Conservation (phyloP, 192 early-diverging fungal species). For the Coemansia sp. region DNA sequence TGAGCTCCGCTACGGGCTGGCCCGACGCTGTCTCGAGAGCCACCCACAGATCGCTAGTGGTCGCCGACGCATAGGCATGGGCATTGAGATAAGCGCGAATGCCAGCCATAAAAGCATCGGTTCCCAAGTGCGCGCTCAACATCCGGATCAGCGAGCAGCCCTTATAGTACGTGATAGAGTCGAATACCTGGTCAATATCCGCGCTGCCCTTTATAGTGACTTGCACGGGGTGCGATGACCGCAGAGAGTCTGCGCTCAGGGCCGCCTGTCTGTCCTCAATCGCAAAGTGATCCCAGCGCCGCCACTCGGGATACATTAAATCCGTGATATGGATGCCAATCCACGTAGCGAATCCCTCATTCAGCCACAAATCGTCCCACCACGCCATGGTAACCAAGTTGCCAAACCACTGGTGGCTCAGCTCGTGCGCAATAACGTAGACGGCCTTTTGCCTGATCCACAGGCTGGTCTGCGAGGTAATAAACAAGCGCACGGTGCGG, state of each 20-base stretch:
- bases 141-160: constrained; percentile 80
- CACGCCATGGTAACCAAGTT: constrained; percentile 81
- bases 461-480: constrained; percentile 51
- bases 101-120: constrained; percentile 53
- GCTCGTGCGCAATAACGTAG: constrained; percentile 74
- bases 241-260: constrained; percentile 70
- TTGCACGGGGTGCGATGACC: constrained; percentile 80
- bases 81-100: constrained; percentile 62
- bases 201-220: constrained; percentile 66
- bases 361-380: constrained; percentile 77
- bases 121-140: constrained; percentile 64
- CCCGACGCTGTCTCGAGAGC: constrained; percentile 63
- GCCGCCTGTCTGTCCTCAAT: constrained; percentile 62
- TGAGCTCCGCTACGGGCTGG: constrained; percentile 64
- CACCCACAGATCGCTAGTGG: constrained; percentile 75
- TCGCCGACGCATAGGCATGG: constrained; percentile 69
- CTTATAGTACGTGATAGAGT: constrained; percentile 82
- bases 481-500: constrained; percentile 66
- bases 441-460: constrained; percentile 63
- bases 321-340: constrained; percentile 69
- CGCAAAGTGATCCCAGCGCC: constrained; percentile 73
- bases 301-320: constrained; percentile 75
- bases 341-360: constrained; percentile 87
- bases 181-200: constrained; percentile 84
- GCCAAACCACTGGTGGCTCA: constrained; percentile 85